Base-by-base conservation (phyloP, 495 filamentous ascomycete species). In the Oleoguttula mirabilis region DNA sequence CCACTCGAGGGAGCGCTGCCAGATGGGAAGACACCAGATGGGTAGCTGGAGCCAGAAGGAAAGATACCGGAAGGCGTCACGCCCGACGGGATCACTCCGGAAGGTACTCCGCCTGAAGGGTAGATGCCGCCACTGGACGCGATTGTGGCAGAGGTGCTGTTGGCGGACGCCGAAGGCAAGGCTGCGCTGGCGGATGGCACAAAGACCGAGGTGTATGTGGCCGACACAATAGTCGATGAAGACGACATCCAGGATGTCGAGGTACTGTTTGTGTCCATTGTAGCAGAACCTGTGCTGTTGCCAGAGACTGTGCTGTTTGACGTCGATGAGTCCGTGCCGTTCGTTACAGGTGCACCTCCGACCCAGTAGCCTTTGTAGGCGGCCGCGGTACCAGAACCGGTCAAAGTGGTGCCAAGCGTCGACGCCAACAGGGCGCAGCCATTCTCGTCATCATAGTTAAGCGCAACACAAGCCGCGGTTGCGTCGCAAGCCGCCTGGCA, bases 311-410 rank as follows among this genome's bases (percentile, higher is more conserved):
- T 35, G 32, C 6, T 7, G 15, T 35, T 35, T 10, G 8, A 35
- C 11, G 32, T 8, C 32, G 12, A 10, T 6, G 32, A 19, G 11
- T 14, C 15, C 5, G 36, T 39, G 6, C 15, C 36, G 40, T 40
- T 3, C 20, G 32, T 19, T 25, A 19, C 7, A 7, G 32, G 32
- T 10, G 32, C 12, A 10, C 32, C 32, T 7, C 32, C 19, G 16
- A 7, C 6, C 43, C 43, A 46, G 43, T 39, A 40, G 8, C 43
- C 43, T 17, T 46, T 46, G 22, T 46, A 46, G 10, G 36, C 43
- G 5, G 24, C 43, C 3, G 40, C 28, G 8, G 10, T 33, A 30
- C 35, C 34, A 3, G 20, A 10, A 6, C 23, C 23, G 8, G 16
- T 6, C 2, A 11, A 39, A 12, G 10, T 46, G 8, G 40, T 23